A percentile compares a stretch with the other conserved stretches of the same genome.
phyloP scores from a whole-genome alignment of 2,329 filamentous ascomycete genomes.

The Xylariaceae sp. region DNA sequence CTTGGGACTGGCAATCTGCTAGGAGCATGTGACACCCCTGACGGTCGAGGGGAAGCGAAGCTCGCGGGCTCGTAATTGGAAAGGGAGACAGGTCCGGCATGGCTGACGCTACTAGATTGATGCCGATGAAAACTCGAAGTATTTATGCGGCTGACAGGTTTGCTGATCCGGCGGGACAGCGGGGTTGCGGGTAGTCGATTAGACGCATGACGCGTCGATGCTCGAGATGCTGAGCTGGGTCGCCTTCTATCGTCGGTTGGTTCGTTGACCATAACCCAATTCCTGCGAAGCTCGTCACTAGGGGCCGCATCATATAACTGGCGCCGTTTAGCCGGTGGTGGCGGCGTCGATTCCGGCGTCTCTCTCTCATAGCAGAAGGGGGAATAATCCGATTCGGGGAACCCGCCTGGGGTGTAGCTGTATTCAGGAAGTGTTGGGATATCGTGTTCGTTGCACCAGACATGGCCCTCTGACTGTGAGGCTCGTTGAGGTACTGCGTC shows the following conservation, averaged over 20 bases:
- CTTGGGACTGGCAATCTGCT: constrained; percentile 49
- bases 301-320: constrained; percentile 52
- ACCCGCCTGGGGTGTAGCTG: constrained; percentile 33
- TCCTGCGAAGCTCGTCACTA: constrained; percentile 61
- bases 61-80: constrained; percentile 52
- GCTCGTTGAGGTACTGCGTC: constrained; percentile 15
- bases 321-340: constrained; percentile 55
- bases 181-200: constrained; percentile 37
- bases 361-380: constrained; percentile 37
- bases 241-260: constrained; percentile 28
- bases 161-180: constrained; percentile 49
- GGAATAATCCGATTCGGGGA: constrained; percentile 39
- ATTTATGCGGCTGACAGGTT: constrained; percentile 43
- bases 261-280: constrained; percentile 71
- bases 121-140: constrained; percentile 33
- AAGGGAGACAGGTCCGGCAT: constrained; percentile 48
- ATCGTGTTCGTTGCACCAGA: constrained; percentile 36
- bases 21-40: constrained; percentile 36
- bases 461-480: constrained; percentile 18
- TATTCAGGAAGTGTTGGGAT: constrained; percentile 30
- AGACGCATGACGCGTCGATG: constrained; percentile 29
- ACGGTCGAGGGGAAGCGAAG: constrained; percentile 53
- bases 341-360: constrained; percentile 46
- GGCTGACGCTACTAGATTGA: constrained; percentile 49
- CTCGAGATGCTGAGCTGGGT: constrained; percentile 27